Evolutionary conservation across 371 early-diverging fungal species (phyloP), one percentile per base, ranked within the genome.

Genomic region (Mortierella sp.): DNA sequence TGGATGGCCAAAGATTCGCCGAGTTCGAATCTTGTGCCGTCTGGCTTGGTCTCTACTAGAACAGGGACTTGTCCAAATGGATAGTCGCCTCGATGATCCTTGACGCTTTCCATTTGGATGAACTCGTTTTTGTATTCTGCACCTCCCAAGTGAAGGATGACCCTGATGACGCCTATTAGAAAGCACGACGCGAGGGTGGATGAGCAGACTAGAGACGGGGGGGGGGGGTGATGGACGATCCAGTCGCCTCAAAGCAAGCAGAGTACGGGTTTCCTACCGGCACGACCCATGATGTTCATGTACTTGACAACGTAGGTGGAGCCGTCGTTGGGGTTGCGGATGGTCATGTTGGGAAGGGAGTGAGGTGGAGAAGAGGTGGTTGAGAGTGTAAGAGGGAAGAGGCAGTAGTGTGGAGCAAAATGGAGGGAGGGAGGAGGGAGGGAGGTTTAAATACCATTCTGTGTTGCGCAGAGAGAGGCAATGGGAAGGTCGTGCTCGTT

Each of bases 21-120:
- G 12, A 73, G 53, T n/a, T 59, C 74, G 56, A 73, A 67, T 10
- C 63, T 63, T 6, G 67, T 55, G 2, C 74, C 74, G 16, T 67
- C 63, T 2, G 67, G 27, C 5, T 54, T 37, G 12, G 51, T 46
- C 49, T 73, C 74, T 21, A 63, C 49, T n/a, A 67, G 43, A 40
- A 73, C 63, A 7, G 67, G 74, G 24, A 73, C 58, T 40, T 63
- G 74, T 19, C 74, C 74, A 59, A 67, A 67, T 8, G 74, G 74
- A 28, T 45, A 63, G 1, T 29, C 47, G 19, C 49, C 21, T 25
- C 54, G 47, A 45, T 73, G 13, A 6, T 46, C 25, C 5, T 54
- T 48, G 37, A 73, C 51, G 12, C 54, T 37, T 2, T 66, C 67
- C 25, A 40, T 28, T n/a, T 59, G n/a, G 39, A 67, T 41, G 40